Evolutionary conservation across 192 early-diverging fungal species (phyloP).

Genomic region (Hyaloraphidium curvatum): DNA sequence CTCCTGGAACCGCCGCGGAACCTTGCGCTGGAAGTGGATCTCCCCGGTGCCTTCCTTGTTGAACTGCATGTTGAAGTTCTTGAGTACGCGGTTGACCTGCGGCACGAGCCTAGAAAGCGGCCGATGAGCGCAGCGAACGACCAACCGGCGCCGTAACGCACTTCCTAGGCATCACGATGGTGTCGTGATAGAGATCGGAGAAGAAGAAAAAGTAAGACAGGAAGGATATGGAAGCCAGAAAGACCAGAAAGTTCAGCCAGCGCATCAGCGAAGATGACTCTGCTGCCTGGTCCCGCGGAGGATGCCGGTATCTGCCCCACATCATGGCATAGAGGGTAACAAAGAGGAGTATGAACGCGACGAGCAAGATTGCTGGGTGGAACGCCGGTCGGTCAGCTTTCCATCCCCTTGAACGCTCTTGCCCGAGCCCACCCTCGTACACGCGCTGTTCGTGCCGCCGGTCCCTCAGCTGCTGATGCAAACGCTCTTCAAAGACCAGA

Average conservation of each 20-base stretch:
- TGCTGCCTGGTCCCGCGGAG: background rate
- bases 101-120: background rate
- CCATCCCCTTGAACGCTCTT: background rate
- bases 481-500: background rate
- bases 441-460: background rate
- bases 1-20: slow-evolving; percentile 1
- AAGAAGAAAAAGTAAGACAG: slow-evolving; percentile 1
- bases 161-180: background rate
- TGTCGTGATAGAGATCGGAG: background rate
- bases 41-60: background rate
- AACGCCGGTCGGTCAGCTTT: background rate
- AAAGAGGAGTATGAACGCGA: background rate
- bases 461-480: background rate
- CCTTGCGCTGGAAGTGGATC: background rate
- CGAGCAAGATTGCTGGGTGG: background rate
- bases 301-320: slow-evolving; percentile 1
- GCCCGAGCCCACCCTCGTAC: background rate
- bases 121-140: background rate
- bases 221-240: background rate
- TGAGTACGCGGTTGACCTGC: background rate
- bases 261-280: background rate
- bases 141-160: background rate
- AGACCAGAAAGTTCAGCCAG: background rate
- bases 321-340: background rate
- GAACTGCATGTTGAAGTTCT: slow-evolving; percentile 3